Evolutionary conservation across 139 green algal genomes (phyloP), one percentile per base, ranked within the genome.

Genomic region (Picochlorum sp.): DNA sequence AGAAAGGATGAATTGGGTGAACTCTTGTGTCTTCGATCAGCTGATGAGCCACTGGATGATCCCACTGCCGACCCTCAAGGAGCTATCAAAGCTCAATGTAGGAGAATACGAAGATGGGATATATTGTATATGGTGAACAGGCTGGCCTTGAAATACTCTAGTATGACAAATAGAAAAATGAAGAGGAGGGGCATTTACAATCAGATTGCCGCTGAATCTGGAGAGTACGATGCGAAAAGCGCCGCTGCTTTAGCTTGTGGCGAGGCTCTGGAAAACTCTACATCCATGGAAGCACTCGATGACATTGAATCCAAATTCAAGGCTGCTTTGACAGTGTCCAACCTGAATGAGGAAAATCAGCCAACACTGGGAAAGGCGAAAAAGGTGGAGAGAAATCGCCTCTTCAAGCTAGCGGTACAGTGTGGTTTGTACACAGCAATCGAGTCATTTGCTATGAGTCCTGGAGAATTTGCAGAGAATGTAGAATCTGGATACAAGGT

Each of bases 1-100:
- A 73, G 86, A 47, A 95, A 96, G 71, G 77, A 88, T 69, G 51
- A 71, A 45, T 86, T 82, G 54, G 87, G 83, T 4, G 80, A 88
- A 67, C 83, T 97, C 73, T 72, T 96, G 66, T 70, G 60, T 2
- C 24, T 89, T 64, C 57, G 71, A 13, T 26, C 61, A 9, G 49
- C 71, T 1, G 85, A 92, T 57, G 60, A 72, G 52, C 85, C 83
- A 3, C 15, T 54, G n/a, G 24, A 56, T n/a, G 24, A 14, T 20
- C 5, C 30, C 14, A 28, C 34, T 21, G 21, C 51, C 15, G 26
- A n/a, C 1, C 51, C 51, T 37, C 45, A 54, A n/a, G 74, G 69
- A 15, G 34, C 65, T 9, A 49, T 81, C 23, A 66, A 79, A 65
- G 68, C 83, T 4, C 28, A 77, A 24, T 64, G 85, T 61, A 68